Percentiles rank a stretch among this genome's conserved stretches.
Evolutionary conservation across 139 green algal species (phyloP).

Genomic region (Closterium sp.): DNA sequence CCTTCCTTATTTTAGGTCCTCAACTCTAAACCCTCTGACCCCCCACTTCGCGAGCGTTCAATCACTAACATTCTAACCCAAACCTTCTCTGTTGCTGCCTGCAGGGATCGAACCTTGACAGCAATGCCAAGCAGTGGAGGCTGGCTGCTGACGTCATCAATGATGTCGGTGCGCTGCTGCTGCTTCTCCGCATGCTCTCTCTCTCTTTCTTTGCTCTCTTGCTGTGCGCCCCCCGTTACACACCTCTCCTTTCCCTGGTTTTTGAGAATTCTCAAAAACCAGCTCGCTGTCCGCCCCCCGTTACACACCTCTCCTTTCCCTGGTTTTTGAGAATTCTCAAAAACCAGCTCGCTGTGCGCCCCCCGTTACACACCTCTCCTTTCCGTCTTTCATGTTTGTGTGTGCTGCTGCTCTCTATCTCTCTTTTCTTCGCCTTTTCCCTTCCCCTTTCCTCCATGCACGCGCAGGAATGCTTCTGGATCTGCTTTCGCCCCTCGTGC

Average conservation of each 20-base stretch:
- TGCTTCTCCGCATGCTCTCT: neutral
- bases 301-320: neutral
- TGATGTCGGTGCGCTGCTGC: slow-evolving; percentile 22
- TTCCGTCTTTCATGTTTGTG: too few species aligned
- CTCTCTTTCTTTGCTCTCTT: neutral
- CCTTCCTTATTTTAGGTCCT: too few species aligned
- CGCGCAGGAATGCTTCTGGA: slow-evolving; percentile 35
- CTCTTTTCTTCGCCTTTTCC: neutral
- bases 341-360: neutral
- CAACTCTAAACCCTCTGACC: neutral
- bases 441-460: neutral
- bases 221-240: neutral
- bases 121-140: slow-evolving; percentile 46
- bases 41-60: too few species aligned
- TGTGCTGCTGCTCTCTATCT: too few species aligned
- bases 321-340: too few species aligned
- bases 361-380: neutral
- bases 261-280: neutral
- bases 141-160: slow-evolving; percentile 42
- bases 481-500: slow-evolving; percentile 23
- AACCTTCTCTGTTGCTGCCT: neutral
- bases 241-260: neutral
- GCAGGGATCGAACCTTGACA: slow-evolving; percentile 39
- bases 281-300: neutral
- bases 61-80: neutral